Base-by-base conservation (phyloP, 2,329 filamentous ascomycete genomes). In the Colletotrichum sp. region DNA sequence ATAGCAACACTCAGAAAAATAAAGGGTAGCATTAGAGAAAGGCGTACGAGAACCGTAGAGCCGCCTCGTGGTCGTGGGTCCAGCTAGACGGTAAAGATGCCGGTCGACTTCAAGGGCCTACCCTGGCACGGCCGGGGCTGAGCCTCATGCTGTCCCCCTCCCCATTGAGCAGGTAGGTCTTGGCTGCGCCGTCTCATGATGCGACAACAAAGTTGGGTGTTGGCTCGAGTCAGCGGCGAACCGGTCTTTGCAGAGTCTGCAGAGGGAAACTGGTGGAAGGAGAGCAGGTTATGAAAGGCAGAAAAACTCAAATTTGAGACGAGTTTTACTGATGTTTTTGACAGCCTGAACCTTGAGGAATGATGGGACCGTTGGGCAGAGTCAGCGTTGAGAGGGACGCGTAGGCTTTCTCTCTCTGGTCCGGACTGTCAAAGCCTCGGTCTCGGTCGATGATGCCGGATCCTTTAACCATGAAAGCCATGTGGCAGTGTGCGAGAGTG, bases 321-420 rank as follows among this genome's bases (percentile, higher is more conserved):
- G 73, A 76, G 73, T 65, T 76, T 69, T 59, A 52, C 64, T 64
- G 64, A 69, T 60, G 70, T 59, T 69, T 64, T 73, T 73, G 73
- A 76, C 73, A 73, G 26, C 32, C 55, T 49, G 44, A 69, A 68
- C 64, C 55, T 73, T 52, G 55, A 44, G 39, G 52, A 60, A 57
- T 64, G 73, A 73, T 12, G 64, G 34, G 34, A 68, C 63, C 49
- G 55, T 34, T 64, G 69, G 26, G 21, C 44, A 52, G 32, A 36
- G 67, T 39, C 67, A 59, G 72, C 13, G 8, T 26, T 63, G 28
- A 60, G 15, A 49, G 36, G 59, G 59, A 70, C 57, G 68, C 68
- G 57, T 70, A 63, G 55, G 57, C 57, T n/a, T 62, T 5, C 2
- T 21, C 44, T 52, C 44, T 5, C 24, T 21, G 59, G 1, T 34